These are phyloP conservation scores for Rhodotorula sp. DNA, from an alignment of 1,284 basidiomycete species.

Conservation along the genomic window DNA sequence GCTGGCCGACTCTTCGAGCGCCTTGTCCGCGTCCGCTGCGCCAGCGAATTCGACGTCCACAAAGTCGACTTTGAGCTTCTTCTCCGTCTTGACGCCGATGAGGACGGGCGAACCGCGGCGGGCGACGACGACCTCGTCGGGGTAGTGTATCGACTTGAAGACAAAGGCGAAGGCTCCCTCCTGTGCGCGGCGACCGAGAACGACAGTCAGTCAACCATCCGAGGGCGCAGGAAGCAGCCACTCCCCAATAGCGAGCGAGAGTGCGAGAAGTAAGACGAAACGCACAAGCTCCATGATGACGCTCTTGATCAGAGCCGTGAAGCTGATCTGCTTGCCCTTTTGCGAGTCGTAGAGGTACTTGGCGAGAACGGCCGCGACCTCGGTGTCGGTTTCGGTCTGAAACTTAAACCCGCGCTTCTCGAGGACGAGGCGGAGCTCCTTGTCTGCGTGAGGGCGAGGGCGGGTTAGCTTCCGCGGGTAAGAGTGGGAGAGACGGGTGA, in stretches of 20 bases:
- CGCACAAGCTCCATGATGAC: slow-evolving; percentile 85
- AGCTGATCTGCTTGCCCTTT: slow-evolving; percentile 80
- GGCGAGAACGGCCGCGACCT: slow-evolving; percentile 90
- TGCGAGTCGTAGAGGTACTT: slow-evolving; percentile 98
- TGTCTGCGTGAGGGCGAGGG: slow-evolving; percentile 45
- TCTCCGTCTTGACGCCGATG: slow-evolving; percentile 99
- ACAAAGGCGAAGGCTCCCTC: slow-evolving; percentile 99
- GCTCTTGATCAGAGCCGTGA: slow-evolving; percentile 90
- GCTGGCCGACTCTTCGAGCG: slow-evolving; percentile 11
- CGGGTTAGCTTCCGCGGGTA: slow-evolving; percentile 39
- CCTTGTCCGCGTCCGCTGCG: slow-evolving; percentile 47
- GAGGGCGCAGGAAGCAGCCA: too few species aligned
- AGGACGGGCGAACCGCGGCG: slow-evolving; percentile 95
- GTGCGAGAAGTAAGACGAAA: not conserved
- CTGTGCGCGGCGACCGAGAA: slow-evolving; percentile 35
- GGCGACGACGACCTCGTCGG: slow-evolving; percentile 91
- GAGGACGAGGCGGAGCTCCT: slow-evolving; percentile 85
- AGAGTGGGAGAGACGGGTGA: rapidly evolving
- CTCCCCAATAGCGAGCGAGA: not conserved
- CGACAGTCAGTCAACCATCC: not conserved
- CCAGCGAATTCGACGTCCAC: slow-evolving; percentile 94
- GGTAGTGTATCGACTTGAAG: slow-evolving; percentile 96
- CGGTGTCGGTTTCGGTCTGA: slow-evolving; percentile 95
- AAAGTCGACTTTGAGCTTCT: slow-evolving; percentile 99
- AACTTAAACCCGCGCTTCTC: slow-evolving; percentile 95